Conservation (phyloP, 1,139 yeast genomes). For the Geotrichum klebahnii region DNA sequence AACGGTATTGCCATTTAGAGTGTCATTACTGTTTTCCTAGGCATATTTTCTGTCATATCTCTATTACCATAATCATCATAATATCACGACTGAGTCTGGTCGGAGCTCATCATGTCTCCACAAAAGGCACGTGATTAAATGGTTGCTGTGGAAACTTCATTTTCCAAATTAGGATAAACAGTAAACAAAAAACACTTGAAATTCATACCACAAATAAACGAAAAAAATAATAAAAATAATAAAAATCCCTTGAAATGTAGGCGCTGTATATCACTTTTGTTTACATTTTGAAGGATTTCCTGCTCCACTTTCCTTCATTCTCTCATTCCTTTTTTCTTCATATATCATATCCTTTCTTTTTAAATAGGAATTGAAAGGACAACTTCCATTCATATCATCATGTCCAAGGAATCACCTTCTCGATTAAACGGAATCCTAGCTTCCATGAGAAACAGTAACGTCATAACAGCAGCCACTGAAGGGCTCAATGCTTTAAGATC, state of each 20-base stretch:
- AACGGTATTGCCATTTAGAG: no score
- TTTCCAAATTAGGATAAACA: neutral
- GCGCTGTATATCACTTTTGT: neutral
- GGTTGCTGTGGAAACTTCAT: neutral
- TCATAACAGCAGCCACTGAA: conserved; percentile 23
- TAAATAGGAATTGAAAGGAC: no score
- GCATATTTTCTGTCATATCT: no score
- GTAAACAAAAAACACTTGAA: neutral
- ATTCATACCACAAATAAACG: no score
- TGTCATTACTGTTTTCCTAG: no score
- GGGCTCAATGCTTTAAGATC: conserved; percentile 23
- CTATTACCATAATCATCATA: no score
- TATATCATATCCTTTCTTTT: conserved; percentile 13
- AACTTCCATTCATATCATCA: no score
- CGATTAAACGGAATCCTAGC: conserved; percentile 24
- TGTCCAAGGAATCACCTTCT: conserved; percentile 23
- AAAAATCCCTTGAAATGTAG: no score
- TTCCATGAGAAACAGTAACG: conserved; percentile 19
- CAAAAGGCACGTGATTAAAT: neutral
- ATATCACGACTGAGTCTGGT: no score
- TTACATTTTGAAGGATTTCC: neutral
- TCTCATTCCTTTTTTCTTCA: neutral
- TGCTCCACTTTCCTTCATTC: neutral
- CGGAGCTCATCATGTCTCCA: neutral
- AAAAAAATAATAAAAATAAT: no score